These are phyloP conservation scores for Phytophthora rubi DNA, from an alignment of 352 stramenopile genomes.

Conservation along the genomic window DNA sequence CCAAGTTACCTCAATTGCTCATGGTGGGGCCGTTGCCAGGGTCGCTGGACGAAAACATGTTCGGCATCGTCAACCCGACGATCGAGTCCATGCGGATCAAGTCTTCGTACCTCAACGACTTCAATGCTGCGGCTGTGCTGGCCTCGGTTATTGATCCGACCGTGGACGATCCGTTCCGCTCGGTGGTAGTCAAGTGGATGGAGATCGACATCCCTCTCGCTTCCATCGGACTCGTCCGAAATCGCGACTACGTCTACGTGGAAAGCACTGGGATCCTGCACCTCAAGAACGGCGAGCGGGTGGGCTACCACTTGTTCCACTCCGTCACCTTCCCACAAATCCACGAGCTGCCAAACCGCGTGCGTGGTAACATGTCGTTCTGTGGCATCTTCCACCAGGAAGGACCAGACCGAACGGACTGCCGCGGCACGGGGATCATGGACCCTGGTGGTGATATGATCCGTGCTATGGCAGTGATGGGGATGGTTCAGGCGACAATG, in stretches of 20 bases:
- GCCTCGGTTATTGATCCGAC: constrained; percentile 47
- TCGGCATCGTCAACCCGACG: constrained; percentile 38
- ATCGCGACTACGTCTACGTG: constrained; percentile 33
- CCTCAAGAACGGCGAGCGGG: constrained; percentile 19
- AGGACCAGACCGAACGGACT: constrained; percentile 24
- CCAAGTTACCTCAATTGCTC: constrained; percentile 24
- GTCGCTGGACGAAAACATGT: constrained; percentile 48
- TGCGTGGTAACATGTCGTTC: constrained; percentile 50
- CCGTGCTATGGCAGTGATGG: constrained; percentile 13
- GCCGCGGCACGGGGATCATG: constrained; percentile 23
- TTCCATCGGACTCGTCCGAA: constrained; percentile 19
- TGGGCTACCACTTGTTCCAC: constrained; percentile 34
- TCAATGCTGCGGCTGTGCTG: constrained; percentile 46
- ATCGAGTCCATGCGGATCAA: constrained; percentile 34
- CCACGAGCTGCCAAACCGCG: constrained; percentile 21
- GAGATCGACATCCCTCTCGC: constrained; percentile 26
- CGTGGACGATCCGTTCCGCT: constrained; percentile 44
- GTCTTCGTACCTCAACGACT: constrained; percentile 23
- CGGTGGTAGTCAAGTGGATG: constrained; percentile 44
- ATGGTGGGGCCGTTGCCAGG: constrained; percentile 35
- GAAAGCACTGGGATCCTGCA: constrained; percentile 22
- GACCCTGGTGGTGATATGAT: constrained; percentile 35
- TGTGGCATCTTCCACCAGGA: constrained; percentile 42
- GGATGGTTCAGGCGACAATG: constrained; percentile 26
- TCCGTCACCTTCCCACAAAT: constrained; percentile 28